Evolutionary conservation across 2,329 filamentous ascomycete species (phyloP).

Genomic region (Fusarium paranaense): DNA sequence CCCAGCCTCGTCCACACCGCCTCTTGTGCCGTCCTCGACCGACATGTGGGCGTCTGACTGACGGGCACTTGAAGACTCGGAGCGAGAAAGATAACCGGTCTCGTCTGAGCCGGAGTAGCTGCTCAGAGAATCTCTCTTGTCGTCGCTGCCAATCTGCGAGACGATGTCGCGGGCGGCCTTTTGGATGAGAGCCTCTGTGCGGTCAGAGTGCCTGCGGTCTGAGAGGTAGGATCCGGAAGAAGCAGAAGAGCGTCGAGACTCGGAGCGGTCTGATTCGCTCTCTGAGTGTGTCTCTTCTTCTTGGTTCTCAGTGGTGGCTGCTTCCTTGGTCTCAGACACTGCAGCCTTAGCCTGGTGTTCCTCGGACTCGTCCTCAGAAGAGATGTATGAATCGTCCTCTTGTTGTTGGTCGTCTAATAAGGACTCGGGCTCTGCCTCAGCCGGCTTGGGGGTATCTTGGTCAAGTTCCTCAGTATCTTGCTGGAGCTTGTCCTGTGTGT

Average conservation of each 20-base stretch:
- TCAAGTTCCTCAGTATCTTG: conserved; percentile 9
- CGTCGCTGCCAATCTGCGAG: conserved; percentile 57
- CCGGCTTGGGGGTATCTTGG: conserved; percentile 5
- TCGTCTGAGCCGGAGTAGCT: conserved; percentile 36
- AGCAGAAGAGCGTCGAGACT: conserved; percentile 38
- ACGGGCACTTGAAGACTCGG: conserved; percentile 41
- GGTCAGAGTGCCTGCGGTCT: conserved; percentile 54
- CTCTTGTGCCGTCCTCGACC: conserved; percentile 30
- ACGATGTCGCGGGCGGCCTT: conserved; percentile 64
- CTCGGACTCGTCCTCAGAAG: conserved; percentile 15
- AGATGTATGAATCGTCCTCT: conserved; percentile 10
- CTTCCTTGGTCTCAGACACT: conserved; percentile 18
- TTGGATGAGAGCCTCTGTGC: conserved; percentile 65
- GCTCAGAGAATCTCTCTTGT: conserved; percentile 41
- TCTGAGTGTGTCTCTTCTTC: conserved; percentile 31
- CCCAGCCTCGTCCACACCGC: conserved; percentile 45
- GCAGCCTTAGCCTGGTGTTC: conserved; percentile 15
- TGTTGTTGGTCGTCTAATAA: conserved; percentile 21
- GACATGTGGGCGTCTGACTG: conserved; percentile 42
- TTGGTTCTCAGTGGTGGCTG: neutral
- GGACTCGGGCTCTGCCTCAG: conserved; percentile 1
- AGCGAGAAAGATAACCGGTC: conserved; percentile 39
- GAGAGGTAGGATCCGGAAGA: conserved; percentile 38
- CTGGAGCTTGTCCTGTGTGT: conserved; percentile 9
- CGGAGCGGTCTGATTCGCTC: conserved; percentile 30